Conservation (phyloP, 2,329 filamentous ascomycete species). For the Pestalotiopsis sp. region DNA sequence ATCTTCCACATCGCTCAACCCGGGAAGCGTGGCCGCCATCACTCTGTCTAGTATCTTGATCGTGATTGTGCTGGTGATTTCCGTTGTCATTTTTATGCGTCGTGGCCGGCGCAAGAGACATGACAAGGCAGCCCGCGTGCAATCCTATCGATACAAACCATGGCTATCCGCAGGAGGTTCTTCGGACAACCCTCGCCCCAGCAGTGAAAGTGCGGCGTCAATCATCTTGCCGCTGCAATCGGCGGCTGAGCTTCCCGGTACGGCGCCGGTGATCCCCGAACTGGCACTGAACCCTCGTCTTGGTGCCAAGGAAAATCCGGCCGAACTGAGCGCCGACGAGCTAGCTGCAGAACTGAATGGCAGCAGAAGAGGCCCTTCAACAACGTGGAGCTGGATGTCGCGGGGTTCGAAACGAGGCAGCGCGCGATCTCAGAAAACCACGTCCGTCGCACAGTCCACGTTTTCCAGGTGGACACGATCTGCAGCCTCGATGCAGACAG, state of each 20-base stretch:
- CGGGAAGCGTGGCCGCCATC: conserved; percentile 18
- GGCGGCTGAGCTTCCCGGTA: neutral
- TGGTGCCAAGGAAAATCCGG: conserved; percentile 8
- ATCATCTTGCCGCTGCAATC: neutral
- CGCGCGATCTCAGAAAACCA: neutral
- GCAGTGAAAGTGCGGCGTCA: neutral
- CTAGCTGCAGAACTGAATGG: neutral
- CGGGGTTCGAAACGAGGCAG: conserved; percentile 1
- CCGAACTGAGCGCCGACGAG: conserved; percentile 9
- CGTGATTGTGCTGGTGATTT: conserved; percentile 18
- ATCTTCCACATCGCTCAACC: neutral
- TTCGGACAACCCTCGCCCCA: neutral
- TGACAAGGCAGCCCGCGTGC: neutral
- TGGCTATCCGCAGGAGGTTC: neutral
- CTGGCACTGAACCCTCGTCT: neutral
- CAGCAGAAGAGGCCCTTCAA: neutral
- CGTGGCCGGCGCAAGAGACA: neutral
- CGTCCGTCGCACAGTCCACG: neutral
- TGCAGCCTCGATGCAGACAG: conserved; percentile 5
- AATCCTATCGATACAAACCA: neutral
- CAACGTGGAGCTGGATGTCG: conserved; percentile 14
- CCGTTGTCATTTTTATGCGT: conserved; percentile 14
- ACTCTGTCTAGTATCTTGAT: conserved; percentile 24
- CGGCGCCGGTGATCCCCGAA: conserved; percentile 2
- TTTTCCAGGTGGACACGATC: conserved; percentile 9